Evolutionary conservation across 139 green algal species (phyloP).

Genomic region (Tetradesmus obliquus): DNA sequence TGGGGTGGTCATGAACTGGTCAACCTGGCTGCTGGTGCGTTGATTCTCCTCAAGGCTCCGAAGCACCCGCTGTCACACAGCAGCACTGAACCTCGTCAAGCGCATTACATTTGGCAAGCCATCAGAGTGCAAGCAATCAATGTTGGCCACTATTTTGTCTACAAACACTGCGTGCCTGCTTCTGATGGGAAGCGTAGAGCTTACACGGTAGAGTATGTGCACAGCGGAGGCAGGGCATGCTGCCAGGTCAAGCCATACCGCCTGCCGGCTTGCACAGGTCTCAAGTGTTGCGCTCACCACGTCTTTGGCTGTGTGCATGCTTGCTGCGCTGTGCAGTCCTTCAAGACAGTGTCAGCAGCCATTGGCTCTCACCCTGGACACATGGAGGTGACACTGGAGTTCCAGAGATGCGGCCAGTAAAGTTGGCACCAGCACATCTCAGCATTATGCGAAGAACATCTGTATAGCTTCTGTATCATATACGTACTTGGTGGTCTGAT

Average conservation of each 20-base stretch:
- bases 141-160: no score
- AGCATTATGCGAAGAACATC: no score
- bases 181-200: no score
- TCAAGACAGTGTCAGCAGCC: constrained; percentile 61
- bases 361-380: constrained; percentile 62
- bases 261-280: neutral
- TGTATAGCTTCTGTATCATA: neutral
- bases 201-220: no score
- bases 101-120: no score
- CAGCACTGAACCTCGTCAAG: no score
- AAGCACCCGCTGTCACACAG: no score
- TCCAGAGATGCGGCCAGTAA: constrained; percentile 49
- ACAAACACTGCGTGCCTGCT: no score
- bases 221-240: neutral
- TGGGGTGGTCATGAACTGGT: neutral
- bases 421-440: neutral
- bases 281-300: neutral
- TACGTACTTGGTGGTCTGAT: neutral
- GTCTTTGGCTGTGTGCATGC: neutral
- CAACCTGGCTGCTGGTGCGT: neutral
- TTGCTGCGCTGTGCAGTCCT: constrained; percentile 36
- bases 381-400: constrained; percentile 60
- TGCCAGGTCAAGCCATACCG: no score
- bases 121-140: no score
- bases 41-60: no score